These are phyloP conservation scores for Suillus alpinus DNA, from an alignment of 768 basidiomycete genomes.

Conservation along the genomic window DNA sequence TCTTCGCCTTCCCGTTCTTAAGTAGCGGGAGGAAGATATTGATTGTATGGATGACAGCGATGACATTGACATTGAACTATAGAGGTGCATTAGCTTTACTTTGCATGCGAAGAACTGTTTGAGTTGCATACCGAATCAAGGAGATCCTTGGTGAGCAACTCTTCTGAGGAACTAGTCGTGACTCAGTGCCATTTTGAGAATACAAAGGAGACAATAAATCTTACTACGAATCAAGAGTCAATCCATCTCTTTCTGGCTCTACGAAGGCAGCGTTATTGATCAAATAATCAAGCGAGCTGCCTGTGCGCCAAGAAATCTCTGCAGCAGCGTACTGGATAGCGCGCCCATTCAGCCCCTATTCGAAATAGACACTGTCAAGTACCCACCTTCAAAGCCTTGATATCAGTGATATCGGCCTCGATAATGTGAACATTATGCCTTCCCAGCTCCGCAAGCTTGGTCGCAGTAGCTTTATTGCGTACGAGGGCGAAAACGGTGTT, in stretches of 20 bases:
- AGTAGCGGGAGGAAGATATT: conserved; percentile 41
- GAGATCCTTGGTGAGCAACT: conserved; percentile 22
- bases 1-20: conserved; percentile 29
- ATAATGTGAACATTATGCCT: conserved; percentile 32
- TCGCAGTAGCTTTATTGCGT: conserved; percentile 20
- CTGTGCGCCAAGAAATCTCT: conserved; percentile 25
- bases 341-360: not conserved
- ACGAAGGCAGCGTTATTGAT: conserved; percentile 36
- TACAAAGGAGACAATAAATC: not conserved
- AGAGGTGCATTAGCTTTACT: not conserved
- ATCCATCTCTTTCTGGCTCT: conserved; percentile 3
- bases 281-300: conserved; percentile 34
- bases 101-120: not conserved
- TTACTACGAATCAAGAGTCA: conserved; percentile 20
- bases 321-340: conserved; percentile 25
- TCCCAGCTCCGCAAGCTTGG: conserved; percentile 10
- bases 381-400: conserved; percentile 27
- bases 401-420: conserved; percentile 35
- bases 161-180: conserved; percentile 13
- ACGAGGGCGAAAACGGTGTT: conserved; percentile 27
- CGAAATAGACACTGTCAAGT: not conserved
- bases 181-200: not conserved
- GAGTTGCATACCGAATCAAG: conserved; percentile 12
- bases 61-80: conserved; percentile 33
- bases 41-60: conserved; percentile 34